Base-by-base conservation (phyloP, 1,284 basidiomycete genomes). In the Pterulicium gracile region DNA sequence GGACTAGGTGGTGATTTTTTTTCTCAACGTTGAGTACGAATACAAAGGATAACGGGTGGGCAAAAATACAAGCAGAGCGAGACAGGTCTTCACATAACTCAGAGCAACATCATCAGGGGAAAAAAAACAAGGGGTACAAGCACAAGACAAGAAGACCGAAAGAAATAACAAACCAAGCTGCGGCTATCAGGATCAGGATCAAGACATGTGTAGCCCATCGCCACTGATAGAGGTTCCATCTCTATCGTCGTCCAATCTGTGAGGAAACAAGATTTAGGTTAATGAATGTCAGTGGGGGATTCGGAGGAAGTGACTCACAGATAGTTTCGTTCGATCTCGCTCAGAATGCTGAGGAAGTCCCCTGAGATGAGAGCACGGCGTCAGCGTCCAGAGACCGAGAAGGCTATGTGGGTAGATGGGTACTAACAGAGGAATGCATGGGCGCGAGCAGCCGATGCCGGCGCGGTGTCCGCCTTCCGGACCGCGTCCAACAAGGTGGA, bases 331-430 rank as follows among this genome's bases (percentile, higher is more conserved):
- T 92, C 89, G 54, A 93, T 90, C 63, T 92, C 89, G 17, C 83
- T 87, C 32, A 93, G 62, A 54, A 92, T 90, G 42, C 84, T 87
- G 32, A 92, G 65, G 64, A 92, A 93, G 68, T 92, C 88, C 86
- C 87, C 87, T 89, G 58, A 22, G 43, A 44, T 4, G 47, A 35
- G 35, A 13, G 43, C 52, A 41, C 40, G 47, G 41, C 15, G 41
- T 34, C 24, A 44, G 12, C 39, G n/a, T n/a, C n/a, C n/a, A n/a
- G n/a, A n/a, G n/a, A n/a, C n/a, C n/a, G n/a, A n/a, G 45, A 42
- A 39, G 50, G 24, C 18, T 45, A 48, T 47, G 20, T 46, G 43
- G 48, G 50, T 39, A 47, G n/a, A n/a, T n/a, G 32, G 36, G n/a
- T 32, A 64, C 80, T 60, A 58, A 84, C 83, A 88, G 49, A 88